These are phyloP conservation scores for Prinsepia uniflora DNA, from an alignment of 306 rosid genomes.

Conservation along the genomic window DNA sequence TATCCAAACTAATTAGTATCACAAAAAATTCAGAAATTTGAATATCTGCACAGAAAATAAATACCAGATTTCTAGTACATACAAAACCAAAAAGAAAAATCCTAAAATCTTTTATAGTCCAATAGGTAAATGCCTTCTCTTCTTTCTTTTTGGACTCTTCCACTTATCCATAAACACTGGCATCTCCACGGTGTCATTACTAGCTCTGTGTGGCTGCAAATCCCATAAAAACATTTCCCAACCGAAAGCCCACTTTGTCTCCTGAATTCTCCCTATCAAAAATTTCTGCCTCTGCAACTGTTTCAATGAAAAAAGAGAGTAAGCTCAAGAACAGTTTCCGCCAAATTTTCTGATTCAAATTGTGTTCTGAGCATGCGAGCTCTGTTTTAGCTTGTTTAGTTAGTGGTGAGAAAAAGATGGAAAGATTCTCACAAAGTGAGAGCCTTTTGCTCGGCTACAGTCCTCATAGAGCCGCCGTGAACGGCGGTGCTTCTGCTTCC, in stretches of 20 bases:
- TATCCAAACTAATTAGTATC: constrained; percentile 27
- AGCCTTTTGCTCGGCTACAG: constrained; percentile 46
- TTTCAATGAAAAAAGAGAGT: neutral
- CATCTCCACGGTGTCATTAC: neutral
- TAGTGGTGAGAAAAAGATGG: constrained; percentile 36
- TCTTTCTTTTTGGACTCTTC: constrained; percentile 25
- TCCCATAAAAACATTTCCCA: neutral
- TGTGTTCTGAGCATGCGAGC: neutral
- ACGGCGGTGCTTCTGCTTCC: constrained; percentile 7
- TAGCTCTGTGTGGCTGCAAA: constrained; percentile 48
- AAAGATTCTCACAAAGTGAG: constrained; percentile 51
- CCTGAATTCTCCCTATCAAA: constrained; percentile 17
- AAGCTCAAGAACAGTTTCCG: neutral
- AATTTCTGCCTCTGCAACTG: neutral
- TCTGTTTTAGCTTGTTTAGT: neutral
- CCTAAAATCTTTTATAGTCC: neutral
- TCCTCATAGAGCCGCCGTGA: constrained; percentile 31
- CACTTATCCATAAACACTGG: constrained; percentile 32
- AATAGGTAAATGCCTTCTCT: neutral
- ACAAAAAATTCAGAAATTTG: constrained; percentile 19
- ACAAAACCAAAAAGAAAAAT: neutral
- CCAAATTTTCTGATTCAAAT: constrained; percentile 4
- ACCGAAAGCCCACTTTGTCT: constrained; percentile 12
- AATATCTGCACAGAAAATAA: constrained; percentile 5
- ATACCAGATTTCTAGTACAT: neutral